These are phyloP conservation scores for Microstroma glucosiphilum DNA, from an alignment of 1,284 basidiomycete genomes.

Conservation along the genomic window DNA sequence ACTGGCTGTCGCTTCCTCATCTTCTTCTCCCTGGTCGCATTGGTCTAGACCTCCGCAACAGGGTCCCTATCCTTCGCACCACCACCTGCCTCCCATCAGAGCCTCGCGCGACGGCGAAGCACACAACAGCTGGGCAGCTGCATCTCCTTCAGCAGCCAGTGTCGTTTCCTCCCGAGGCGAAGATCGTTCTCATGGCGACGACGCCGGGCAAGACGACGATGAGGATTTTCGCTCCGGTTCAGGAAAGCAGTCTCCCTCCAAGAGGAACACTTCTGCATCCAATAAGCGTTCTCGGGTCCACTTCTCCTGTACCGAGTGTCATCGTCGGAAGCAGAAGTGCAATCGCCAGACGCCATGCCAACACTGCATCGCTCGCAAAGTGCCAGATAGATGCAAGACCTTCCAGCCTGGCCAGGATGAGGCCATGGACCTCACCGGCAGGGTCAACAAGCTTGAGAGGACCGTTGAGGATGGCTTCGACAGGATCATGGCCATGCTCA, in stretches of 20 bases:
- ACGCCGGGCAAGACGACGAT: neutral
- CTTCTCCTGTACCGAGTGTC: slow-evolving; percentile 47
- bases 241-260: neutral
- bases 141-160: too few relatives aligned
- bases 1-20: too few relatives aligned
- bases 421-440: slow-evolving; percentile 28
- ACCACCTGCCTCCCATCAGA: too few relatives aligned
- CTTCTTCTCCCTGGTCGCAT: too few relatives aligned
- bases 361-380: slow-evolving; percentile 45
- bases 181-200: too few relatives aligned
- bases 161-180: too few relatives aligned
- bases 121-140: too few relatives aligned
- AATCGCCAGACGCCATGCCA: slow-evolving; percentile 45
- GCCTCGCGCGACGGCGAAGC: too few relatives aligned
- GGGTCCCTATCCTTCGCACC: too few relatives aligned
- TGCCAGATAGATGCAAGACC: slow-evolving; percentile 44
- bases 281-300: slow-evolving; percentile 37
- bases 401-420: slow-evolving; percentile 40
- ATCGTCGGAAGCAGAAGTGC: slow-evolving; percentile 47
- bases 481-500: neutral
- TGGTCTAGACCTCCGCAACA: too few relatives aligned
- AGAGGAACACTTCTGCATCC: neutral
- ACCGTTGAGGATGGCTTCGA: slow-evolving; percentile 16
- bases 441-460: slow-evolving; percentile 32
- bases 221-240: neutral